Evolutionary conservation across 768 basidiomycete genomes (phyloP).

Genomic region (Boletus tylopilopsis): DNA sequence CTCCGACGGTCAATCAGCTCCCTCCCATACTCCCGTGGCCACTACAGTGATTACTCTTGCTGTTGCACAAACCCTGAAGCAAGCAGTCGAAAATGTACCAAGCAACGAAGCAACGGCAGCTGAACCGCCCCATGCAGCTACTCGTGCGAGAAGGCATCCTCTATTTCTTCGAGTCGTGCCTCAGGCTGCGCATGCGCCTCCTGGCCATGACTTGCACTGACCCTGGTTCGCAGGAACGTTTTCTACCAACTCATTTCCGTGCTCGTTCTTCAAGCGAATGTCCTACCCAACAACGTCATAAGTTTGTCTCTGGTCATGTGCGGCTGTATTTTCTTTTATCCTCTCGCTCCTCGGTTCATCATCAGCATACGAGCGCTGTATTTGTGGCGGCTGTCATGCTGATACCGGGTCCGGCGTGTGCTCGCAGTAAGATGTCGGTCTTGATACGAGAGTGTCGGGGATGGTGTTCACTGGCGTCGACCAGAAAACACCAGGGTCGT

Average conservation of each 20-base stretch:
- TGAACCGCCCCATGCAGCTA: neutral
- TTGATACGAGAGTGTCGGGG: neutral
- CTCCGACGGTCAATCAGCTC: too few species aligned
- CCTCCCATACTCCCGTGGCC: neutral
- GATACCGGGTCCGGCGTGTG: neutral
- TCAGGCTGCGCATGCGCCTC: too few species aligned
- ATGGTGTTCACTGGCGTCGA: too few species aligned
- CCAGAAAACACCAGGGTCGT: too few species aligned
- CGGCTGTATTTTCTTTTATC: neutral
- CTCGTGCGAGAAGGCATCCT: neutral
- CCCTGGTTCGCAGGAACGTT: neutral
- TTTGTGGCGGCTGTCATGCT: neutral
- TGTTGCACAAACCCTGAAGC: neutral
- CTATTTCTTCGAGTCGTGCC: neutral
- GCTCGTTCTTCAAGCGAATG: too few species aligned
- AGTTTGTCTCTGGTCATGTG: neutral
- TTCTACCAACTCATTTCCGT: neutral
- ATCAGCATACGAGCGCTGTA: slow-evolving; percentile 1
- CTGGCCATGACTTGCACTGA: too few species aligned
- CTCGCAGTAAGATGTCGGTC: neutral
- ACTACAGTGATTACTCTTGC: neutral
- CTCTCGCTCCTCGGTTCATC: slow-evolving; percentile 5
- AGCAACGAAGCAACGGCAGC: neutral
- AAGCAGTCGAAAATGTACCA: neutral
- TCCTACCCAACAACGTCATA: neutral